Percentiles rank a stretch among this genome's conserved stretches.
phyloP scores from a whole-genome alignment of 2,329 filamentous ascomycete species.

The Trichoderma afroharzianum region DNA sequence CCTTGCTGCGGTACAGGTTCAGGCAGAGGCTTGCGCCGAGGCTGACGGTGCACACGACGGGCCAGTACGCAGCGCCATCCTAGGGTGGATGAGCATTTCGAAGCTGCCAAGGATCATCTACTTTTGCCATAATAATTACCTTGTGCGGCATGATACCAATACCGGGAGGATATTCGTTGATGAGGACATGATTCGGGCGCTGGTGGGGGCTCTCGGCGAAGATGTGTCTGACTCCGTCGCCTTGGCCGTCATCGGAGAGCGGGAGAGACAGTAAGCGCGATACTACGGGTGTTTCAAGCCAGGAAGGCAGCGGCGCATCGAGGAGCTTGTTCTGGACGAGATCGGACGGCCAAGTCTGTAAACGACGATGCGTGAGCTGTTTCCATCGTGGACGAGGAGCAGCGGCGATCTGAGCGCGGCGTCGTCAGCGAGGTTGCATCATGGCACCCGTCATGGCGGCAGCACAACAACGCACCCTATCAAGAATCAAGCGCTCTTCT shows the following conservation, averaged over 20 bases:
- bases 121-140: constrained; percentile 32
- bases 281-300: constrained; percentile 69
- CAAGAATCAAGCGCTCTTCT: constrained; percentile 68
- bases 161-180: constrained; percentile 86
- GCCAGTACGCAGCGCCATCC: constrained; percentile 83
- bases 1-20: constrained; percentile 65
- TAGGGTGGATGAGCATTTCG: constrained; percentile 34
- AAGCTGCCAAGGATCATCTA: constrained; percentile 5
- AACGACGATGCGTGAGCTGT: constrained; percentile 77
- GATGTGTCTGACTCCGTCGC: constrained; percentile 35
- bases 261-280: constrained; percentile 54
- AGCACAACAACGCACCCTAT: constrained; percentile 52
- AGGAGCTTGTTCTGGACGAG: constrained; percentile 76
- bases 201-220: constrained; percentile 66
- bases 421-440: constrained; percentile 7
- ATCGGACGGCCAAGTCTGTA: constrained; percentile 87
- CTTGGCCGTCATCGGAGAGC: constrained; percentile 26
- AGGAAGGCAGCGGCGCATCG: constrained; percentile 67
- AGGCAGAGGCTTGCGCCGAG: constrained; percentile 74
- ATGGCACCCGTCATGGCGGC: background rate
- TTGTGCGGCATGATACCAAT: constrained; percentile 98
- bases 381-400: constrained; percentile 80
- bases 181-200: constrained; percentile 82
- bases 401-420: constrained; percentile 47
- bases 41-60: constrained; percentile 87